A percentile compares a stretch with the other conserved stretches of the same genome.
Evolutionary conservation across 257 asterid genomes (phyloP).

Genomic region (Leptodermis oblonga): DNA sequence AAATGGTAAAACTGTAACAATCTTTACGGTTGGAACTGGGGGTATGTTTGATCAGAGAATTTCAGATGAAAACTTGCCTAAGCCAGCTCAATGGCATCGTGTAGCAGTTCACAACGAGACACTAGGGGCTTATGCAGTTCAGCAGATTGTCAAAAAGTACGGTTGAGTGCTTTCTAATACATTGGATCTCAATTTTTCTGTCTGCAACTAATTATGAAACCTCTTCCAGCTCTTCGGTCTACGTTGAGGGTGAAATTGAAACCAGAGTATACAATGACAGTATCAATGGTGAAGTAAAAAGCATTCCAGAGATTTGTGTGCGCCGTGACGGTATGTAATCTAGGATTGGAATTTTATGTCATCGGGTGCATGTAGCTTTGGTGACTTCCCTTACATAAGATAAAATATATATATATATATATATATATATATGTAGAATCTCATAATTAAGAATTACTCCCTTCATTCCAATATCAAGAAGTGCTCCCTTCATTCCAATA

Average conservation of each 20-base stretch:
- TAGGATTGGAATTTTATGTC: not conserved
- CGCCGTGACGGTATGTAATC: conserved; percentile 79
- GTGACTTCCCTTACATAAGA: not conserved
- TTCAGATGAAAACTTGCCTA: conserved; percentile 52
- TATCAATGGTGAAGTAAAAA: conserved; percentile 81
- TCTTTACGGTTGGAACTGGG: conserved; percentile 92
- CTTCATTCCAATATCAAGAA: not conserved
- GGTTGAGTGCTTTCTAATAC: conserved; percentile 11
- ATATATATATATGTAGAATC: too few relatives aligned
- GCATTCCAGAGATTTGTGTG: conserved; percentile 92
- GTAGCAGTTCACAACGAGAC: conserved; percentile 83
- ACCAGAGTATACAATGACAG: conserved; percentile 94
- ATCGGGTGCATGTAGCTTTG: not conserved
- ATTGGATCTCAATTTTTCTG: not conserved
- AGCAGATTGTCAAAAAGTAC: conserved; percentile 76
- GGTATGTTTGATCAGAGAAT: conserved; percentile 92
- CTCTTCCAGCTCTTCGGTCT: conserved; percentile 82
- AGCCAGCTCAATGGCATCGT: conserved; percentile 98
- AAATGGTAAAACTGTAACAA: conserved; percentile 76
- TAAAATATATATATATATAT: too few relatives aligned
- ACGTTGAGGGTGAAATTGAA: conserved; percentile 95
- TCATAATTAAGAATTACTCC: not conserved
- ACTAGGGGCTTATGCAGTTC: conserved; percentile 89
- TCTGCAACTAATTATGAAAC: conserved; percentile 26
- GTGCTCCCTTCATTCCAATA: not conserved